phyloP scores from a whole-genome alignment of 139 green algal species.

The Ettlia oleoabundans region DNA sequence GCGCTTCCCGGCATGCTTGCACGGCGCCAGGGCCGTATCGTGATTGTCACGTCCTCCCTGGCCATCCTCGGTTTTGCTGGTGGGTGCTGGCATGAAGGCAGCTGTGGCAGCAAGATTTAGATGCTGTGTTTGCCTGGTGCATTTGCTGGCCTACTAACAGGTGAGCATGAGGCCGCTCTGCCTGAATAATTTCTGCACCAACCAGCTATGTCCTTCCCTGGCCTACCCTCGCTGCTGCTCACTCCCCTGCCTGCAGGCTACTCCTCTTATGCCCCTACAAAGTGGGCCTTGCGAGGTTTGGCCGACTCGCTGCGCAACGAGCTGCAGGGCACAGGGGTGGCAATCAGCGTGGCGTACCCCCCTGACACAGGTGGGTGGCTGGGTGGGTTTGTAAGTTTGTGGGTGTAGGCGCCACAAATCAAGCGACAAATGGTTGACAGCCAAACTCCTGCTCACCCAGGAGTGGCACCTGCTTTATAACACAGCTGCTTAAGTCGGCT shows the following conservation, averaged over 20 bases:
- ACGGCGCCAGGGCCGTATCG: constrained; percentile 68
- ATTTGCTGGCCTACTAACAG: background rate
- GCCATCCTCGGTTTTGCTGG: constrained; percentile 55
- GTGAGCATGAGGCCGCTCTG: background rate
- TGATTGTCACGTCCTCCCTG: constrained; percentile 68
- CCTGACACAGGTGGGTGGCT: constrained; percentile 68
- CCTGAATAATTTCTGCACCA: background rate
- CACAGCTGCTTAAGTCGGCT: constrained; percentile 84
- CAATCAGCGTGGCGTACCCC: constrained; percentile 76
- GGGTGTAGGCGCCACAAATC: background rate
- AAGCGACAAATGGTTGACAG: background rate
- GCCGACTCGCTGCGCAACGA: constrained; percentile 86
- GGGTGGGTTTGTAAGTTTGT: background rate
- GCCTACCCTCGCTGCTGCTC: no score
- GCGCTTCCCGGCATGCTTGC: constrained; percentile 75
- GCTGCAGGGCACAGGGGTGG: constrained; percentile 70
- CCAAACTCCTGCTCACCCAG: background rate
- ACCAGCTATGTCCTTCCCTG: no score
- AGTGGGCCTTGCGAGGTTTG: constrained; percentile 85
- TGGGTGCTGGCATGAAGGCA: background rate
- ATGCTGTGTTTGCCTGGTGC: background rate
- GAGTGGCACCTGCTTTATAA: constrained; percentile 28
- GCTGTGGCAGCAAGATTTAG: background rate
- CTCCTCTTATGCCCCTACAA: constrained; percentile 76
- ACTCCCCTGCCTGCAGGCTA: constrained; percentile 56